Percentiles rank a stretch among this genome's conserved stretches.
Evolutionary conservation across 1,139 yeast genomes (phyloP).

Genomic region (Komagataea norvegica): DNA sequence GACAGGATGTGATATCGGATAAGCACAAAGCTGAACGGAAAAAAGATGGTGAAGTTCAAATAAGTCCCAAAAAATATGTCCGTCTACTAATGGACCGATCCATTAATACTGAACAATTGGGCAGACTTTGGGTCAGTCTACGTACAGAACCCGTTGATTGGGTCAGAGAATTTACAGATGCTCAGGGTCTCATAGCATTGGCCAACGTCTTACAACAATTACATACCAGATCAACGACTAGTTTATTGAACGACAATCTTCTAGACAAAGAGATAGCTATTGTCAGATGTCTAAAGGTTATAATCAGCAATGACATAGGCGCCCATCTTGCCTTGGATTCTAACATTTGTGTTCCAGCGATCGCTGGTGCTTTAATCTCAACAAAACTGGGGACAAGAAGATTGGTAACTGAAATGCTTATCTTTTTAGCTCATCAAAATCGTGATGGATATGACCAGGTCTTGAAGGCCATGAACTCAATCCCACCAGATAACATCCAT

Average conservation of each 20-base stretch:
- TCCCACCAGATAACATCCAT: constrained; percentile 58
- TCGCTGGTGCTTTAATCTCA: constrained; percentile 56
- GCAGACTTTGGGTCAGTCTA: constrained; percentile 83
- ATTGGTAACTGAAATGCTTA: constrained; percentile 72
- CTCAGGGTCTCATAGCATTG: constrained; percentile 87
- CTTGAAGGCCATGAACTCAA: constrained; percentile 56
- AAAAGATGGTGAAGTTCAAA: constrained; percentile 28
- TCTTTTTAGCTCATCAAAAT: constrained; percentile 49
- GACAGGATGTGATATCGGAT: constrained; percentile 82
- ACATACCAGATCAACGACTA: constrained; percentile 27
- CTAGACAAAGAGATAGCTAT: constrained; percentile 57
- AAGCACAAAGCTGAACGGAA: constrained; percentile 51
- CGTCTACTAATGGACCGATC: constrained; percentile 66
- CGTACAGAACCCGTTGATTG: constrained; percentile 90
- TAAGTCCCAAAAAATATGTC: constrained; percentile 72
- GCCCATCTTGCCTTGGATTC: constrained; percentile 51
- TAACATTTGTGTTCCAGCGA: constrained; percentile 49
- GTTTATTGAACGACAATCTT: constrained; percentile 28
- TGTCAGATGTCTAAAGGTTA: constrained; percentile 58
- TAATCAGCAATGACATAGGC: constrained; percentile 53
- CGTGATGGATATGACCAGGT: constrained; percentile 61
- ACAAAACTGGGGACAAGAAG: constrained; percentile 69
- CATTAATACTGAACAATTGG: constrained; percentile 66
- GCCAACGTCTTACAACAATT: constrained; percentile 52
- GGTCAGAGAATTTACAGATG: constrained; percentile 76